Evolutionary conservation across 169 alveolate species (phyloP), one percentile per base, ranked within the genome.

Genomic region (Plasmodium inui): DNA sequence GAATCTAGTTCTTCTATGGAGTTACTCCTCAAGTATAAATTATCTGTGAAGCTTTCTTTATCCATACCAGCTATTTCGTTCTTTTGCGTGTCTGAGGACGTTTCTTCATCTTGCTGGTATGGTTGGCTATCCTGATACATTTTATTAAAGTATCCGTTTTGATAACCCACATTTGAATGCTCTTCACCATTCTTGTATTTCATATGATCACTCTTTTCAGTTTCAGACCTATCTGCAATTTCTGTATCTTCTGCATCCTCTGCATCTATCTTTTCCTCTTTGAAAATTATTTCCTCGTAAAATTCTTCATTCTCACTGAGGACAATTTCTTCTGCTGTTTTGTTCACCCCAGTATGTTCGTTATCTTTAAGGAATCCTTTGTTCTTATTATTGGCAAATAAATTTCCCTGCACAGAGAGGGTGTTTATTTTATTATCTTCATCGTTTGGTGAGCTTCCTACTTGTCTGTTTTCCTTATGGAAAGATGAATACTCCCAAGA

Each of bases 241-340:
- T 32, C 41, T 30, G 39, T 4, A 34, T 34, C 39, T 34, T 26
- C 22, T 74, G 30, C 3, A 74, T 30, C 22, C 30, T 73, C 55
- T 4, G 53, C 6, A 30, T 74, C 26, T 74, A 34, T 53, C 41
- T 50, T 28, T 73, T 26, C 34, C 34, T 84, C 93, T 6, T 55
- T 28, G 39, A 72, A 37, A 57, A 37, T 55, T 34, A 88, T 28
- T 26, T 88, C 78, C 26, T 79, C 30, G 39, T 78, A 88, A 88
- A 88, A 88, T 67, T 88, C 94, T 88, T 79, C 90, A 55, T 88
- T 88, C 72, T 88, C 94, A 79, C 94, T 88, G 67, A 88, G 53
- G 41, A 57, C 8, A 22, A 55, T 28, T 61, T 88, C 94, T 57
- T 88, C 89, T 4, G 3, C 19, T 8, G 41, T 78, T 39, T 37